A percentile compares a stretch with the other conserved stretches of the same genome.
These are phyloP conservation scores for Biscutella laevigata DNA, from an alignment of 441 rosid species.

Conservation along the genomic window DNA sequence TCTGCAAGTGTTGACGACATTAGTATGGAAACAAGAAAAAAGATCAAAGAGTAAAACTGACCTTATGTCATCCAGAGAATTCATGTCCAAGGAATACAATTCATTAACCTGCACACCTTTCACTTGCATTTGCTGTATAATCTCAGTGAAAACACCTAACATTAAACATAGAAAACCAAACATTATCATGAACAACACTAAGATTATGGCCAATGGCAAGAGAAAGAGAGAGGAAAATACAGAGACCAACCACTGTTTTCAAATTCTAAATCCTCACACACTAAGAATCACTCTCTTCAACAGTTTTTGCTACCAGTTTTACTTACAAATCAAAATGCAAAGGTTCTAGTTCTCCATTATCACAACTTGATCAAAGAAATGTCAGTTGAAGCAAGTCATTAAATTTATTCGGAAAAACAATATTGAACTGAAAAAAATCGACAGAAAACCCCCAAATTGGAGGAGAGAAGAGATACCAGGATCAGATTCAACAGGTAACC, in stretches of 20 bases:
- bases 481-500: constrained; percentile 30
- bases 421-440: background rate
- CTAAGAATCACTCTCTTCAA: background rate
- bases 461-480: constrained; percentile 16
- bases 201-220: too few species aligned
- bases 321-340: background rate
- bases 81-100: constrained; percentile 21
- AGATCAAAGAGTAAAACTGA: background rate
- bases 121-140: constrained; percentile 31
- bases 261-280: background rate
- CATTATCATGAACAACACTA: background rate
- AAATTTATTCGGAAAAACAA: background rate
- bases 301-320: background rate
- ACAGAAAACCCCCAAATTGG: background rate
- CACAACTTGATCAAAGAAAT: background rate
- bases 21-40: background rate
- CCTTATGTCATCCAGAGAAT: constrained; percentile 22
- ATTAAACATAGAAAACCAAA: background rate
- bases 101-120: constrained; percentile 30
- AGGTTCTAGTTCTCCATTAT: background rate
- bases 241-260: background rate
- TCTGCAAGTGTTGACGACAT: constrained; percentile 13
- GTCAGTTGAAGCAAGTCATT: background rate
- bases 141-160: constrained; percentile 19
- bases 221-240: too few species aligned